Evolutionary conservation across 75 land plant species (phyloP), one percentile per base, ranked within the genome.

Genomic region (Ceratopteris richardii): DNA sequence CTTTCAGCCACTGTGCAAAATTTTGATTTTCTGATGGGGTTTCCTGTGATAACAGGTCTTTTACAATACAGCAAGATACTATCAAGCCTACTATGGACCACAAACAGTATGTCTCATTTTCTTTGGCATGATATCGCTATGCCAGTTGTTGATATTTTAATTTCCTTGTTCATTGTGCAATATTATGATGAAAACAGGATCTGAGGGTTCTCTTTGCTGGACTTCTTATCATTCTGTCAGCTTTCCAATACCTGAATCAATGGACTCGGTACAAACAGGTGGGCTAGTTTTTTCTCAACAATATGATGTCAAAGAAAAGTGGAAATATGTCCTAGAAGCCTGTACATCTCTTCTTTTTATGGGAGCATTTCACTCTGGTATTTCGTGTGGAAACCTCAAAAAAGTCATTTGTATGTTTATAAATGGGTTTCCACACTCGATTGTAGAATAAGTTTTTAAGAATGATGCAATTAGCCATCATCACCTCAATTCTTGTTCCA

Each of bases 1-100:
- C 19, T 28, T 12, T 20, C 14, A 30, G 56, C 16, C 14, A 44
- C 46, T 33, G 13, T 50, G 20, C 9, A 19, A 31, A 14, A 18
- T 26, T 5, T 52, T 30, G 39, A 60, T 63, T 28, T 70, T 24
- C 6, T 60, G 62, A n/a, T n/a, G n/a, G n/a, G n/a, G n/a, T n/a
- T n/a, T n/a, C n/a, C n/a, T n/a, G 9, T 33, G 37, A 4, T 33
- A 9, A 30, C 79, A 93, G 98, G 71, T 85, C 18, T 89, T 93
- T 51, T 93, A 93, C 58, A 93, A 93, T 44, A 81, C 96, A 41
- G 95, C 98, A 28, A 86, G 87, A 20, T 93, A 93, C 65, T 89
- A 93, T 77, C 90, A 77, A 51, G 90, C 98, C 43, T 93, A 93
- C 67, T 93, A 89, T 77, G 96, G 96, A 23, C 85, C 93, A 55